Evolutionary conservation across 2,329 filamentous ascomycete genomes (phyloP).

Genomic region (Calonectria pseudoturangicola): DNA sequence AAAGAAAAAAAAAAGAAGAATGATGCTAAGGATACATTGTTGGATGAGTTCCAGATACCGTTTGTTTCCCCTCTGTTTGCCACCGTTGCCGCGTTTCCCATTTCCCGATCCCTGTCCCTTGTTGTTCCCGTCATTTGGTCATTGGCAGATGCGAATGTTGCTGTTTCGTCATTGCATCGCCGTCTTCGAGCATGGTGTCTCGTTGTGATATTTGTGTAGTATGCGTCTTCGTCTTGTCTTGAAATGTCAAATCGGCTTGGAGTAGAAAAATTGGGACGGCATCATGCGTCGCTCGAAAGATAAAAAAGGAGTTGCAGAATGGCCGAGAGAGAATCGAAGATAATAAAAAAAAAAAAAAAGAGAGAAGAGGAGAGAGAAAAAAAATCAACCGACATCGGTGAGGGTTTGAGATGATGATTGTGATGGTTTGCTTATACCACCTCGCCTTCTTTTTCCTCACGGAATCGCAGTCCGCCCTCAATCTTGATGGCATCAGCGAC

Average conservation of each 20-base stretch:
- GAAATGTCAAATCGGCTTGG: slow-evolving; percentile 26
- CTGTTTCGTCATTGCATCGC: slow-evolving; percentile 37
- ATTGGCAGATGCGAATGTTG: slow-evolving; percentile 30
- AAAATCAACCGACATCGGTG: slow-evolving; percentile 4
- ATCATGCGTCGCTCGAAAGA: slow-evolving; percentile 24
- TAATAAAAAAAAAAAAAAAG: slow-evolving; percentile 31
- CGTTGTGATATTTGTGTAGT: slow-evolving; percentile 30
- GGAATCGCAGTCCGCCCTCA: slow-evolving; percentile 75
- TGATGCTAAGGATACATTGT: slow-evolving; percentile 46
- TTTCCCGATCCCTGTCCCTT: slow-evolving; percentile 37
- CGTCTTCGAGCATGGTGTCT: slow-evolving; percentile 30
- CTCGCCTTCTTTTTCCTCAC: slow-evolving; percentile 75
- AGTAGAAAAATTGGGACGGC: slow-evolving; percentile 25
- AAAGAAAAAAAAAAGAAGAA: slow-evolving; percentile 35
- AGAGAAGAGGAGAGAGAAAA: slow-evolving; percentile 28
- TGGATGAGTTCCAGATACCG: slow-evolving; percentile 37
- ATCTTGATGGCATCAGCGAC: slow-evolving; percentile 84
- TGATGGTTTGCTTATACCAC: slow-evolving; percentile 63
- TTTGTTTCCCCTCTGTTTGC: slow-evolving; percentile 34
- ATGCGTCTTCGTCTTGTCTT: slow-evolving; percentile 31
- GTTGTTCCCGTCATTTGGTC: slow-evolving; percentile 39
- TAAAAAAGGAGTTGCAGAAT: slow-evolving; percentile 11
- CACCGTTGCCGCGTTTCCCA: slow-evolving; percentile 31
- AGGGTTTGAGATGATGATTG: not conserved
- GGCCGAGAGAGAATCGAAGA: slow-evolving; percentile 18